Percentiles rank a stretch among this genome's conserved stretches.
phyloP scores from a whole-genome alignment of 2,329 filamentous ascomycete genomes.

The Neurospora sp. region DNA sequence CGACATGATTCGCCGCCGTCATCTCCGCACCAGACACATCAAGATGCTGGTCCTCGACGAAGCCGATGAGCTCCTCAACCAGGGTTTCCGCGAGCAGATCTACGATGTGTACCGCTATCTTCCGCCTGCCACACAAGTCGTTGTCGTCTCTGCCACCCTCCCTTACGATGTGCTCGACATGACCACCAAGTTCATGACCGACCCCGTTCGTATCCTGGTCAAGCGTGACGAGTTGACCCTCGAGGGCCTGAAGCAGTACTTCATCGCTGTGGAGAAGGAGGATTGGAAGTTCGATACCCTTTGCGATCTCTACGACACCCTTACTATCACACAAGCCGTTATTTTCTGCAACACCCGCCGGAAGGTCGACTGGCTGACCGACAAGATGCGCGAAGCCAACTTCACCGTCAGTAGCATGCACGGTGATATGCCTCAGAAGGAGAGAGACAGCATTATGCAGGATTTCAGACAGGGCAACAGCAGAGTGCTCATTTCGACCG shows the following conservation, averaged over 20 bases:
- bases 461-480: conserved; percentile 99
- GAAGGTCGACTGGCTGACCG: conserved; percentile 99
- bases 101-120: conserved; percentile 99
- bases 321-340: conserved; percentile 98
- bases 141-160: conserved; percentile 96
- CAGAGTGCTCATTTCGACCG: conserved; percentile 96
- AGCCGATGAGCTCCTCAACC: neutral
- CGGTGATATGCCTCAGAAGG: conserved; percentile 96
- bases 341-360: conserved; percentile 99
- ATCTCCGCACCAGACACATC: conserved; percentile 67
- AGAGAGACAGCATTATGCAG: conserved; percentile 99
- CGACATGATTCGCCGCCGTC: conserved; percentile 98
- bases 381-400: conserved; percentile 96
- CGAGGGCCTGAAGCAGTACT: conserved; percentile 99
- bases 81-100: conserved; percentile 99
- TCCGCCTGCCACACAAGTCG: conserved; percentile 95
- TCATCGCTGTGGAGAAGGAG: conserved; percentile 99
- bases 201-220: conserved; percentile 96
- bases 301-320: conserved; percentile 96
- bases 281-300: conserved; percentile 99
- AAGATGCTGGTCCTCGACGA: conserved; percentile 6
- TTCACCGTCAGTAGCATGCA: conserved; percentile 99
- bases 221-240: conserved; percentile 99
- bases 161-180: conserved; percentile 98
- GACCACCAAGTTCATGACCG: conserved; percentile 99